Evolutionary conservation across 768 basidiomycete genomes (phyloP), one percentile per base, ranked within the genome.

Genomic region (Mycena filopes): DNA sequence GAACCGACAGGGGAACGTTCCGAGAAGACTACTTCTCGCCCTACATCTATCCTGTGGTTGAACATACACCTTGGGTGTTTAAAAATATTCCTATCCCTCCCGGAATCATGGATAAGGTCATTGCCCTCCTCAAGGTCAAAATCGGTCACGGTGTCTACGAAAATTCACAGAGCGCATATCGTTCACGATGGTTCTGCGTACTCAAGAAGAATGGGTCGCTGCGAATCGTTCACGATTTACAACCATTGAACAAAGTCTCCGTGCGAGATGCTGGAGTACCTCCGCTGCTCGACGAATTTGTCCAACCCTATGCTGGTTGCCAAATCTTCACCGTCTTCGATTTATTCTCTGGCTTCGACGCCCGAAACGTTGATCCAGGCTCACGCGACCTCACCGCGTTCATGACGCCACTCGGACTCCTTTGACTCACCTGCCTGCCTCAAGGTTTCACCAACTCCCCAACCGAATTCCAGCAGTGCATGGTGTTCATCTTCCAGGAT

Each of bases 381-480:
- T 74, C 47, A 63, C 68, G 56, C 18, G 78, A 69, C 66, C 73
- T 79, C 9, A 83, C n/a, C n/a, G n/a, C n/a, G n/a, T n/a, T n/a
- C n/a, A n/a, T n/a, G n/a, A n/a, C n/a, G n/a, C n/a, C n/a, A 0
- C 66, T 80, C 6, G 79, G 81, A 1, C 67, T 74, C 0, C 59
- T 80, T 0, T 71, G 74, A 0, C 70, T 83, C 0, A 79, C 75
- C 0, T 74, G 72, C 0, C 48, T 85, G 0, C 82, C 79, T 0
- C 79, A 76, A 64, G 84, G 83, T 2, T 81, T 72, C 45, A 82
- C 82, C 0, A 83, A 84, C 26, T 78, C 72, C 0, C 74, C 71
- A 2, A 63, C 65, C 4, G 74, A 72, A 62, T 80, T 76, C 46
- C 78, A 80, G 31, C 72, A 75, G 21, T 71, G 74, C 41, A 74